These are phyloP conservation scores for Letharia lupina DNA, from an alignment of 495 filamentous ascomycete species.

Conservation along the genomic window DNA sequence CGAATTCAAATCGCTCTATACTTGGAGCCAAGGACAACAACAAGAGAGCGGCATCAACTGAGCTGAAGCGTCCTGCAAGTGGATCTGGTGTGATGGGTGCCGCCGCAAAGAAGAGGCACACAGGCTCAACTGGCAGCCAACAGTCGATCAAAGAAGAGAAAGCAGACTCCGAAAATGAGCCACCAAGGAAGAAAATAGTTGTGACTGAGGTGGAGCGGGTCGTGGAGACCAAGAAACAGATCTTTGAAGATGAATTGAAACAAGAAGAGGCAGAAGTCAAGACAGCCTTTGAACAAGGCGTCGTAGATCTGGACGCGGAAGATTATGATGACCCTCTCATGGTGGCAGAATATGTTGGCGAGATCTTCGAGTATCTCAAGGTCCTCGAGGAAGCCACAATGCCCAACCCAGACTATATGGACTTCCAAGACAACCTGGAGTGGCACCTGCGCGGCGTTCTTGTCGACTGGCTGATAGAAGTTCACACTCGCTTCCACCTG, in stretches of 20 bases:
- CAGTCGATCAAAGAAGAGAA: conserved; percentile 53
- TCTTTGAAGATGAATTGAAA: conserved; percentile 27
- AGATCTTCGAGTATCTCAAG: conserved; percentile 94
- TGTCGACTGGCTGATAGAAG: conserved; percentile 96
- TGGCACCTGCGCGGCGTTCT: conserved; percentile 99
- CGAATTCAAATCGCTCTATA: conserved; percentile 54
- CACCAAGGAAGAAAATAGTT: conserved; percentile 42
- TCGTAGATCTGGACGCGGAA: conserved; percentile 69
- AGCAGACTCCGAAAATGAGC: conserved; percentile 48
- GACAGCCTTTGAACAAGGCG: conserved; percentile 40
- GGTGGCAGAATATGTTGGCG: conserved; percentile 93
- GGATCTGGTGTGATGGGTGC: conserved; percentile 57
- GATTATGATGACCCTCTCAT: conserved; percentile 90
- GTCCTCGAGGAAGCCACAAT: conserved; percentile 75
- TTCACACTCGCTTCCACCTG: conserved; percentile 92
- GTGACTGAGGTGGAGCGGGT: conserved; percentile 32
- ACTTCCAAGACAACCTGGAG: conserved; percentile 84
- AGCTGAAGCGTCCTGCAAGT: conserved; percentile 61
- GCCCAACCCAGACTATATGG: conserved; percentile 90
- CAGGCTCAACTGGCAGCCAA: conserved; percentile 43
- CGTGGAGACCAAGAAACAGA: conserved; percentile 24
- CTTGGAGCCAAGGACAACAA: conserved; percentile 55
- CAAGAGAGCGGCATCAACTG: conserved; percentile 48
- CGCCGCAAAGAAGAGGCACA: conserved; percentile 53
- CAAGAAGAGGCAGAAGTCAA: conserved; percentile 27